Evolutionary conservation across 2,329 filamentous ascomycete genomes (phyloP), one percentile per base, ranked within the genome.

Genomic region (Fusarium dlaminii): DNA sequence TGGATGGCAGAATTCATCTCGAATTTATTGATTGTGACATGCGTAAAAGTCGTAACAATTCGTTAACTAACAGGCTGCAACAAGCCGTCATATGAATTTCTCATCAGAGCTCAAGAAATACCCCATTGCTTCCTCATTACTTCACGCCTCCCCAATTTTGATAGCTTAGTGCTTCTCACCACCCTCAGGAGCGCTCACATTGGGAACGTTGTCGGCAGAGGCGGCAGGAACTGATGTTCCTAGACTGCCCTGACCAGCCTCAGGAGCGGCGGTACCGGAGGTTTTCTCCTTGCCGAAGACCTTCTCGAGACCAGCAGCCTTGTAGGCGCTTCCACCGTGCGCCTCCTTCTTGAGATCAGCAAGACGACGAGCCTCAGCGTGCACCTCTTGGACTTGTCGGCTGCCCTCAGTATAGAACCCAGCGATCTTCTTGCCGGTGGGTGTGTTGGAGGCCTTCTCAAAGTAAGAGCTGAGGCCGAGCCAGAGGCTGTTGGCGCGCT

Each of bases 311-410:
- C 89, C 89, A 13, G 88, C 82, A 5, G 88, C 86, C 84, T 89
- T 89, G 82, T 89, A 87, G 51, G 90, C 88, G 73, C 86, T 89
- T 57, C 87, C 88, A 27, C 89, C 89, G 51, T 86, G 82, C 81
- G 90, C 87, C 70, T 90, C 84, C 81, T 90, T 91, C 92, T 98
- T 98, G 76, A 99, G 84, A 75, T 97, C 91, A 56, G 96, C 96
- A 62, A 99, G 87, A 77, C 96, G 91, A 73, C 92, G 89, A 37
- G 96, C 96, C 88, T 99, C 96, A 72, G 88, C 89, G 85, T 99
- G 96, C 52, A 99, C 96, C 81, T 99, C 96, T 78, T 94, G 88
- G 37, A 98, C 95, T 84, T 98, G 95, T 86, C 94, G 94, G 82
- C 93, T 91, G 73, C 93, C 90, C 77, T 94, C 88, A 13, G 91